Evolutionary conservation across 23 red algal species (phyloP), one percentile per base, ranked within the genome.

Genomic region (Gracilaria vermiculophylla): DNA sequence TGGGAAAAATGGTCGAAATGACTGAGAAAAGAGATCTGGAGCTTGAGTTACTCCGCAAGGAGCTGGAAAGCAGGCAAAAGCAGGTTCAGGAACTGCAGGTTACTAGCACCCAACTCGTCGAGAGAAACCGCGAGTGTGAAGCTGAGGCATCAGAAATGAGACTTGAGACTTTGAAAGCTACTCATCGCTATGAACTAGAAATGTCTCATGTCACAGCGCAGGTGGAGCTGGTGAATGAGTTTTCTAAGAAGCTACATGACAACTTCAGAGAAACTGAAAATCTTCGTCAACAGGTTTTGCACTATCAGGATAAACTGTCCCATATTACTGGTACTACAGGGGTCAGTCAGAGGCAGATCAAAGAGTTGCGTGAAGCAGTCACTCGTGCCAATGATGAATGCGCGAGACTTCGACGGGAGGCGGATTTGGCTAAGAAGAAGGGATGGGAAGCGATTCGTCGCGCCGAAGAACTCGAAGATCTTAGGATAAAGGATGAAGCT

Each of bases 161-260:
- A 35, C 49, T 86, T 17, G 62, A 86, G 62, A 86, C 15, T 25
- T 34, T 65, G 62, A 86, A 70, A 20, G 33, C 81, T 15, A 62
- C 81, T 72, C 81, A 86, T 64, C 60, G 62, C 16, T 86, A 86
- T 16, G 61, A 86, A 23, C 60, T 86, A 3, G 81, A 86, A 47
- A 86, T 86, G 81, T 67, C 81, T 28, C 81, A 86, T 32, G 81
- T 86, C 12, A 70, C 61, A 15, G 81, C 81, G 11, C 81, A 86
- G 19, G 81, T 86, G 11, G 81, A 86, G 62, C 81, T 86, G 21
- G 81, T 86, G 24, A 86, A 86, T 58, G 81, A 86, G 41, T 86
- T 86, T 19, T 86, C 81, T 14, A 86, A 86, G 66, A 86, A 86
- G 81, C 66, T 86, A 37, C 81, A 86, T 69, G 81, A 86, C 25